These are phyloP conservation scores for Mrakia frigida DNA, from an alignment of 768 basidiomycete genomes.

Conservation along the genomic window DNA sequence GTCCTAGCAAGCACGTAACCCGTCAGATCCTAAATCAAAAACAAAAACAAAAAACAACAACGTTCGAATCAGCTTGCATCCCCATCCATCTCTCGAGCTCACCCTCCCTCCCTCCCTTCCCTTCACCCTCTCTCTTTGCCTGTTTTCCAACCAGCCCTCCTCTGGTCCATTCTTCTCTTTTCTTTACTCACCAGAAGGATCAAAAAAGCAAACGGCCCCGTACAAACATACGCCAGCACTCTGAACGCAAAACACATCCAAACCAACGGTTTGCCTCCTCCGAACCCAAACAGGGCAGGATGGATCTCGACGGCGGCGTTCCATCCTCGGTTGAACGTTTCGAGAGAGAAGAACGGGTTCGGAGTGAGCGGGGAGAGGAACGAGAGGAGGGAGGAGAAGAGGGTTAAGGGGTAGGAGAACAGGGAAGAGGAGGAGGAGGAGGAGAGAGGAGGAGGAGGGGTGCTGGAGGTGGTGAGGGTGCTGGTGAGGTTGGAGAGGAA, in stretches of 20 bases:
- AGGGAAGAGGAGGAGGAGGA: not conserved
- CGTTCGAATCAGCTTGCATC: not conserved
- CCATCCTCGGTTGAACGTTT: not conserved
- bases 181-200: not conserved
- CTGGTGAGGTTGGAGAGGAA: not conserved
- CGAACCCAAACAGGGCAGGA: constrained; percentile 2
- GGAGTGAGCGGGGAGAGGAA: not conserved
- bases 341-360: no score
- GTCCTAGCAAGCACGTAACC: constrained; percentile 12
- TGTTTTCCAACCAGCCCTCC: no score
- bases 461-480: no score
- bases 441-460: not conserved
- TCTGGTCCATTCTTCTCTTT: not conserved
- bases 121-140: not conserved
- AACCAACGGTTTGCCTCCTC: not conserved
- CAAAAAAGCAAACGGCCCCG: not conserved
- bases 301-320: not conserved
- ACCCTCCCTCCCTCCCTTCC: not conserved
- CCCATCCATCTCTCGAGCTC: not conserved
- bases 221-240: not conserved
- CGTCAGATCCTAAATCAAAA: not conserved
- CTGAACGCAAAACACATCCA: not conserved
- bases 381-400: not conserved
- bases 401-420: not conserved
- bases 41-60: not conserved